Evolutionary conservation across 2,329 filamentous ascomycete species (phyloP).

Genomic region (Acarospora socialis): DNA sequence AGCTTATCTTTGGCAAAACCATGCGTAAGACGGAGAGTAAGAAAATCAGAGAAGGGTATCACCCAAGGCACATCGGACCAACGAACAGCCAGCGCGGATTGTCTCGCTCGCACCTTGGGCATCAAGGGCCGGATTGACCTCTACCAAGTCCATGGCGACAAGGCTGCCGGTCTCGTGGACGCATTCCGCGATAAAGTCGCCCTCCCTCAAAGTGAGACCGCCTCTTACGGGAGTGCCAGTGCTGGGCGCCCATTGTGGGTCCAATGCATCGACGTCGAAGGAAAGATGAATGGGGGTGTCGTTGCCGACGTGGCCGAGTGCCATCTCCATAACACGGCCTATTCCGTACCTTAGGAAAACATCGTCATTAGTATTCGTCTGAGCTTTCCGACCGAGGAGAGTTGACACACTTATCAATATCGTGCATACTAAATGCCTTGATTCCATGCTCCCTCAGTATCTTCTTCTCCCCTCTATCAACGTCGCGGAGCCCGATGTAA

Average conservation of each 20-base stretch:
- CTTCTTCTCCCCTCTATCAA: conserved; percentile 87
- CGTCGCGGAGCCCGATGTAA: conserved; percentile 89
- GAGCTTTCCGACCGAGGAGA: background rate
- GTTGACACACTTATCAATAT: conserved; percentile 63
- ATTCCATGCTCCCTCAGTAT: conserved; percentile 79
- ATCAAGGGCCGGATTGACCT: conserved; percentile 63
- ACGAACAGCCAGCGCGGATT: conserved; percentile 74
- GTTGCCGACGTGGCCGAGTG: conserved; percentile 82
- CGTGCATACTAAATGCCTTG: conserved; percentile 97
- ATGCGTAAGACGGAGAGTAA: too few relatives aligned
- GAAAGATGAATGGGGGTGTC: conserved; percentile 95
- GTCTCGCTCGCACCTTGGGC: conserved; percentile 66
- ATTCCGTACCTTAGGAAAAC: conserved; percentile 60
- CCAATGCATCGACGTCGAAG: conserved; percentile 92
- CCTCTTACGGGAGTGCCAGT: conserved; percentile 91
- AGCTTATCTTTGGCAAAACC: too few relatives aligned
- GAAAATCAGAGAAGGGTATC: conserved; percentile 75
- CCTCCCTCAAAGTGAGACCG: conserved; percentile 83
- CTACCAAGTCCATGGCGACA: conserved; percentile 67
- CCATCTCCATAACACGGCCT: conserved; percentile 93
- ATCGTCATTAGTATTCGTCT: background rate
- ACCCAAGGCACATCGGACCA: conserved; percentile 82
- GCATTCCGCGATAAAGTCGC: conserved; percentile 88
- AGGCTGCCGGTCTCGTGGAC: conserved; percentile 68
- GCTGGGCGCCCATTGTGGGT: conserved; percentile 90